Conservation (phyloP, 768 basidiomycete species). For the Leccinum broughii region DNA sequence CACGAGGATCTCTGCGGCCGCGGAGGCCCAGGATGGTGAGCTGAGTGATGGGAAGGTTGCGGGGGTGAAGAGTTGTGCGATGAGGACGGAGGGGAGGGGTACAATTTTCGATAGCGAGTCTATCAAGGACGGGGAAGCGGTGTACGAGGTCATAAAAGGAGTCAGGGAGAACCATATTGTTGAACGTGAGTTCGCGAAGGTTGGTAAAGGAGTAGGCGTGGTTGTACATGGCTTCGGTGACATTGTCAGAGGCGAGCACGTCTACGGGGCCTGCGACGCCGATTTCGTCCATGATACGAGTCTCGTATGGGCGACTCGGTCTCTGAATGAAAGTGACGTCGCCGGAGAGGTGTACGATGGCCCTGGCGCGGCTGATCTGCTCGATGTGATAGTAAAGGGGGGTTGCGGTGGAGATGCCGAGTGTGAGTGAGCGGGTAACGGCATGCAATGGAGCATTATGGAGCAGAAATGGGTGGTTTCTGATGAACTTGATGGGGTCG, state of each 20-base stretch:
- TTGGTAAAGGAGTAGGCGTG: slow-evolving; percentile 30
- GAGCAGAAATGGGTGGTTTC: slow-evolving; percentile 21
- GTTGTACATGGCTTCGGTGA: slow-evolving; percentile 23
- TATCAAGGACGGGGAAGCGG: slow-evolving; percentile 37
- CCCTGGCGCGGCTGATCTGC: slow-evolving; percentile 30
- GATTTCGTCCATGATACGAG: slow-evolving; percentile 27
- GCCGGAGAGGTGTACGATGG: slow-evolving; percentile 21
- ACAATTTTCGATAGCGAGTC: slow-evolving; percentile 44
- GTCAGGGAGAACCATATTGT: slow-evolving; percentile 38
- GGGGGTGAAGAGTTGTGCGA: slow-evolving; percentile 27
- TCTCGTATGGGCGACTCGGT: slow-evolving; percentile 24
- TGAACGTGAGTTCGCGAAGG: slow-evolving; percentile 40
- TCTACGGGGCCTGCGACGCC: slow-evolving; percentile 21
- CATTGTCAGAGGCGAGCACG: slow-evolving; percentile 20
- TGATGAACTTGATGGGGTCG: slow-evolving; percentile 28
- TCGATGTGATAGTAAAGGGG: slow-evolving; percentile 26
- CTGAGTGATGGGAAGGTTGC: slow-evolving; percentile 43
- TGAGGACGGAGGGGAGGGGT: slow-evolving; percentile 24
- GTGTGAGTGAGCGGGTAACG: slow-evolving; percentile 24
- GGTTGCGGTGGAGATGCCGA: slow-evolving; percentile 27
- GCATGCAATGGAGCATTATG: slow-evolving; percentile 9
- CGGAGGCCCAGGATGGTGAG: slow-evolving; percentile 42
- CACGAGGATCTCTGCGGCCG: slow-evolving; percentile 27
- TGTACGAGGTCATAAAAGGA: slow-evolving; percentile 38
- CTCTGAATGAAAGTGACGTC: slow-evolving; percentile 18